Evolutionary conservation across 495 filamentous ascomycete genomes (phyloP), one percentile per base, ranked within the genome.

Genomic region (Alectoria sarmentosa): DNA sequence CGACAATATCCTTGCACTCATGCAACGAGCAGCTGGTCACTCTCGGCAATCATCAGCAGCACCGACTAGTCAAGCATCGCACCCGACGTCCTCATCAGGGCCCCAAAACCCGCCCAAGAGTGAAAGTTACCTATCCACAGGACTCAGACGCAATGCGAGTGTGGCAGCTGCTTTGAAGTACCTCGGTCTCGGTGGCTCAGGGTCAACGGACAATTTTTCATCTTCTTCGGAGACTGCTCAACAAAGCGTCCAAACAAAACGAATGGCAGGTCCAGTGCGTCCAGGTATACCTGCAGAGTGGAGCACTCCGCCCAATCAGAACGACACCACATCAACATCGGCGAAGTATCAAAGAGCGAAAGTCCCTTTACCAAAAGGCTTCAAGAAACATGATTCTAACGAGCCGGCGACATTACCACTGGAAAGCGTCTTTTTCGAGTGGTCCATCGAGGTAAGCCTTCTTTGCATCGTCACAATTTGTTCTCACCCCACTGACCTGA

Each of bases 381-480:
- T 89, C 70, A 77, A 82, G 64, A 78, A 85, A 44, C 84, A 84
- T 61, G 82, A 83, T 62, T 69, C 80, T 34, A 77, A 80, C 3
- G 72, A 82, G 63, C 54, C 75, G 34, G 87, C 89, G 21, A 71
- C 71, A 32, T 79, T 98, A 28, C 93, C 94, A 2, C 65, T 98
- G 30, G 80, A 81, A 57, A 96, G 90, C 71, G 86, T 83, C 28
- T 97, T 98, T 76, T 79, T 95, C 67, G 90, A 95, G 63, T 99
- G 91, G 90, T 95, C 92, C 1, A 92, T 91, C 67, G 93, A 97
- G 80, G 83, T 85, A 80, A 75, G 67, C 70, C 42, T 38, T 19
- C 32, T 32, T 10, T 21, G 30, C 26, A 41, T 6, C 13, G 1
- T 48, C 34, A 56, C 15, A 1, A 14, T 34, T 42, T 23, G 26